phyloP scores from a whole-genome alignment of 768 basidiomycete genomes.

The Naematelia encephala region DNA sequence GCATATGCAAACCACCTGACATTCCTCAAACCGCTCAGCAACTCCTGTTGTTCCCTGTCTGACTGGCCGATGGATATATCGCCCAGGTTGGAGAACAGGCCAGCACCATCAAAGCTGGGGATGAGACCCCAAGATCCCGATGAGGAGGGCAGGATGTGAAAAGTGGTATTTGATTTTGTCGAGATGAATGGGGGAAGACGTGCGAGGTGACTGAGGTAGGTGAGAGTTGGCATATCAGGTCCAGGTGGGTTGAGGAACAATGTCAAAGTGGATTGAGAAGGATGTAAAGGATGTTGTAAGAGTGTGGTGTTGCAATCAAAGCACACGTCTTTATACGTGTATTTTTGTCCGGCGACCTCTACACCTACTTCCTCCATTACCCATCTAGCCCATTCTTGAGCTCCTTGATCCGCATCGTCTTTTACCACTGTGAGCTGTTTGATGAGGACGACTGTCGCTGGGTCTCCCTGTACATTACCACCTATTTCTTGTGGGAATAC shows the following conservation, averaged over 20 bases:
- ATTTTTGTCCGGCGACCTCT: slow-evolving; percentile 30
- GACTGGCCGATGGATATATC: slow-evolving; percentile 55
- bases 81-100: slow-evolving; percentile 32
- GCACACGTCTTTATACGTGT: slow-evolving; percentile 43
- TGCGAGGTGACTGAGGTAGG: slow-evolving; percentile 57
- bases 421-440: slow-evolving; percentile 64
- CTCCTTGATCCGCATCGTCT: slow-evolving; percentile 23
- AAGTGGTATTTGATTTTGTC: slow-evolving; percentile 23
- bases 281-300: slow-evolving; percentile 31
- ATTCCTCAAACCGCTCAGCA: slow-evolving; percentile 71
- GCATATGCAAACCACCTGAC: slow-evolving; percentile 90
- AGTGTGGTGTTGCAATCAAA: slow-evolving; percentile 36
- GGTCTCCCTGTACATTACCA: slow-evolving; percentile 30
- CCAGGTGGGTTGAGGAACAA: slow-evolving; percentile 39
- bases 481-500: slow-evolving; percentile 55
- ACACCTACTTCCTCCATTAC: slow-evolving; percentile 35
- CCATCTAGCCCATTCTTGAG: slow-evolving; percentile 39
- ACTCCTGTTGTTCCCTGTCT: slow-evolving; percentile 58
- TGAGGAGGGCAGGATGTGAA: slow-evolving; percentile 24
- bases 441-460: slow-evolving; percentile 57
- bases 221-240: slow-evolving; percentile 35
- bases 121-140: slow-evolving; percentile 39
- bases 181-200: slow-evolving; percentile 31
- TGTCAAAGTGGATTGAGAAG: slow-evolving; percentile 38
- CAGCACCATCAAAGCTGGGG: slow-evolving; percentile 37